Conservation (phyloP, 163 green algal genomes). For the Smithsoniella earleae region DNA sequence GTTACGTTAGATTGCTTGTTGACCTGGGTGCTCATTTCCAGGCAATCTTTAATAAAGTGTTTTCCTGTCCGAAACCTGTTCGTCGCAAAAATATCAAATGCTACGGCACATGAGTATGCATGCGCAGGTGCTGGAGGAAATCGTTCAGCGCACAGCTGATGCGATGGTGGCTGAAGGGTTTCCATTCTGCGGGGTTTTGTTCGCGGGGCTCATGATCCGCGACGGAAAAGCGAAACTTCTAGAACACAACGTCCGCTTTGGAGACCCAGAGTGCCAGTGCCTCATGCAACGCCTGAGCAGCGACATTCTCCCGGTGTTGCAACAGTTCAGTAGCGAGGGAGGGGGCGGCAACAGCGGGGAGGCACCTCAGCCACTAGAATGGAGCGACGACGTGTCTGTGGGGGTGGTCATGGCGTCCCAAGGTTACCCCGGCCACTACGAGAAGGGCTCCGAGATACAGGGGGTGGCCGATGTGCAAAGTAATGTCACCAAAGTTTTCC, state of each 20-base stretch:
- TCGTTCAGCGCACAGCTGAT: slow-evolving; percentile 76
- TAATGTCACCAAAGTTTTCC: slow-evolving; percentile 62
- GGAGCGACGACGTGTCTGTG: slow-evolving; percentile 62
- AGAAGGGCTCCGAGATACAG: slow-evolving; percentile 71
- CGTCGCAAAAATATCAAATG: too few relatives aligned
- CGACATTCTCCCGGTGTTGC: slow-evolving; percentile 72
- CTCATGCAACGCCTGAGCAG: slow-evolving; percentile 80
- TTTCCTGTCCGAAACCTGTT: too few relatives aligned
- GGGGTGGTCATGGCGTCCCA: slow-evolving; percentile 88
- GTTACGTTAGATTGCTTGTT: too few relatives aligned
- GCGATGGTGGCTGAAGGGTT: slow-evolving; percentile 77
- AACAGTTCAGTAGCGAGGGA: slow-evolving; percentile 45
- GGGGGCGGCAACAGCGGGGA: slow-evolving; percentile 29
- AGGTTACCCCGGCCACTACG: slow-evolving; percentile 88
- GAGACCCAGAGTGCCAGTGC: slow-evolving; percentile 95
- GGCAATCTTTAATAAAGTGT: too few relatives aligned
- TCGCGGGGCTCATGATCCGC: slow-evolving; percentile 89
- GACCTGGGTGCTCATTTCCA: too few relatives aligned
- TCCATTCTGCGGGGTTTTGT: slow-evolving; percentile 87
- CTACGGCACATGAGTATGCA: too few relatives aligned
- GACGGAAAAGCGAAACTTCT: slow-evolving; percentile 76
- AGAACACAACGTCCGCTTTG: slow-evolving; percentile 98
- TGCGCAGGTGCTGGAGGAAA: slow-evolving; percentile 79
- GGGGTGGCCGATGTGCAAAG: slow-evolving; percentile 51
- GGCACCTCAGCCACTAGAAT: slow-evolving; percentile 51